Evolutionary conservation across 2,329 filamentous ascomycete genomes (phyloP), one percentile per base, ranked within the genome.

Genomic region (Penicillium nordicum): DNA sequence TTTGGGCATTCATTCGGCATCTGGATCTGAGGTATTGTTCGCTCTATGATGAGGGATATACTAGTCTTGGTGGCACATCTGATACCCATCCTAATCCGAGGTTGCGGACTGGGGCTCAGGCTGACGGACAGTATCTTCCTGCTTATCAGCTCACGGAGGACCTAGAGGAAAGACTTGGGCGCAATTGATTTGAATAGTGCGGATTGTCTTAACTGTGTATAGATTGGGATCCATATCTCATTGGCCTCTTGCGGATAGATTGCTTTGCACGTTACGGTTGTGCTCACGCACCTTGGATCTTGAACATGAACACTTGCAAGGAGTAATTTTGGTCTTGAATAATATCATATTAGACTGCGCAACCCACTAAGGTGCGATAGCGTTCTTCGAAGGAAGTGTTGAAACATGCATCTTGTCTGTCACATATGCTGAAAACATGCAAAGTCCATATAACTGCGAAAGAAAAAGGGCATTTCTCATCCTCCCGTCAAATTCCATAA

Each of bases 21-120:
- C 77, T 97, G 30, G 81, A 85, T 1, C 86, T 97, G 29, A 86
- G 87, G 5, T 99, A 96, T 70, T 97, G 94, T 73, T 77, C 80
- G 11, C 79, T 99, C 27, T 99, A 99, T 73, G 91, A 97, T 71
- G 79, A 80, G 63, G 93, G 93, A 10, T 97, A 94, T 74, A 96
- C 94, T 3, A 93, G 89, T 61, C 80, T 99, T n/a, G 94, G 94
- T 21, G 93, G 94, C 3, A 91, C 86, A 25, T 87, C 85, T 54
- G 91, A 99, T 75, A 99, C 94, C 2, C 84, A 89, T 62, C 92
- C 91, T 0, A 99, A 99, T 70, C 94, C 94, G 10, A 84, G 83
- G 36, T 75, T 95, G 66, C 82, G 79, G 53, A 53, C 67, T 34
- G 64, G 64, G 27, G 59, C 29, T 63, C 49, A 53, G 14, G 36